Evolutionary conservation across 2,329 filamentous ascomycete genomes (phyloP).

Genomic region (Xylaria sp.): DNA sequence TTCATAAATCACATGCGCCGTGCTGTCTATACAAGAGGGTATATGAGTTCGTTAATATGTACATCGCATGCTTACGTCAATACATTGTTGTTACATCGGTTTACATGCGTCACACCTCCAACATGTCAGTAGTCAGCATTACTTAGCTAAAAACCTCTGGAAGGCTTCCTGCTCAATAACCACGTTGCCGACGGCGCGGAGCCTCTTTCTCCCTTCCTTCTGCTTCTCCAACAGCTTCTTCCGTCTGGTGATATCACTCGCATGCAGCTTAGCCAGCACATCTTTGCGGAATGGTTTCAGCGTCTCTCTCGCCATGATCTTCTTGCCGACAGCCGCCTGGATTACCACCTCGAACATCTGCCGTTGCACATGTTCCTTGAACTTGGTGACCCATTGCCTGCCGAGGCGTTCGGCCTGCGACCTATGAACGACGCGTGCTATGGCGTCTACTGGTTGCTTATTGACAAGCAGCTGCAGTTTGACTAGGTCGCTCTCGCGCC

Average conservation of each 20-base stretch:
- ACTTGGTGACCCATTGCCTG: constrained; percentile 89
- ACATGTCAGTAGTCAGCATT: constrained; percentile 4
- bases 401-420: constrained; percentile 85
- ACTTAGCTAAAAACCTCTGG: constrained; percentile 91
- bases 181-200: constrained; percentile 87
- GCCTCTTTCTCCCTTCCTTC: constrained; percentile 90
- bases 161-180: constrained; percentile 97
- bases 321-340: constrained; percentile 84
- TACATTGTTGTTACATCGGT: constrained; percentile 19
- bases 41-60: neutral
- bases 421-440: constrained; percentile 86
- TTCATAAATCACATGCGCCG: neutral
- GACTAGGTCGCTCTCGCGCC: constrained; percentile 79
- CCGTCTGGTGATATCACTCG: constrained; percentile 83
- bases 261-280: constrained; percentile 91
- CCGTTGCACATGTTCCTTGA: constrained; percentile 94
- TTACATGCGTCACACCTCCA: constrained; percentile 2
- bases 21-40: constrained; percentile 2
- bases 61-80: constrained; percentile 9
- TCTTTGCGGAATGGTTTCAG: constrained; percentile 98
- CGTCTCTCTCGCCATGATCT: constrained; percentile 89
- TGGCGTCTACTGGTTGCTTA: constrained; percentile 90
- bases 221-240: constrained; percentile 94
- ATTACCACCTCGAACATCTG: constrained; percentile 99
- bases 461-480: constrained; percentile 96